phyloP scores from a whole-genome alignment of 768 basidiomycete species.

The Kwoniella pini region DNA sequence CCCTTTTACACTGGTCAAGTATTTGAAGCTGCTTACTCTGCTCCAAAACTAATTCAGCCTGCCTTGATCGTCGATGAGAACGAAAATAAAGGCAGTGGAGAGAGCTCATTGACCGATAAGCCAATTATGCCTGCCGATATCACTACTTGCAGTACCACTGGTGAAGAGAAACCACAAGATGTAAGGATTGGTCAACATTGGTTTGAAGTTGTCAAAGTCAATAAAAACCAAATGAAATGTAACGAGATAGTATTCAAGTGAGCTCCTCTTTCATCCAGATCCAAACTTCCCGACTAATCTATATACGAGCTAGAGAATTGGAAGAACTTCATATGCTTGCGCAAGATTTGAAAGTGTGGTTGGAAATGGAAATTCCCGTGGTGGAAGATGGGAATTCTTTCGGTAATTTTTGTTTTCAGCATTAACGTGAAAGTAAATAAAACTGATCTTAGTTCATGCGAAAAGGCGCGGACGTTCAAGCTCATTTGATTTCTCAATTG shows the following conservation, averaged over 20 bases:
- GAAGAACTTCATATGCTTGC: conserved; percentile 32
- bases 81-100: neutral
- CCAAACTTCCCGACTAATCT: neutral
- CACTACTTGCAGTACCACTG: neutral
- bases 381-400: conserved; percentile 50
- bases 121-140: conserved; percentile 17
- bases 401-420: conserved; percentile 21
- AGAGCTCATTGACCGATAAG: conserved; percentile 1
- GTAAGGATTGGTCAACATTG: conserved; percentile 30
- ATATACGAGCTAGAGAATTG: conserved; percentile 25
- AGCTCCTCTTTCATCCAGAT: too few species aligned
- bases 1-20: conserved; percentile 25
- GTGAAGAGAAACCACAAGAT: conserved; percentile 1
- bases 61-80: neutral
- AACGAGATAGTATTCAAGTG: conserved; percentile 25
- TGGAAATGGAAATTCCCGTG: conserved; percentile 44
- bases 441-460: conserved; percentile 4
- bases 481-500: conserved; percentile 30
- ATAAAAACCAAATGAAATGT: conserved; percentile 25
- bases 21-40: conserved; percentile 7
- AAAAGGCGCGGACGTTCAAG: conserved; percentile 46
- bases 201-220: conserved; percentile 40
- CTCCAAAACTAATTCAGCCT: conserved; percentile 26
- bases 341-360: conserved; percentile 41
- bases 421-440: neutral